Conservation (phyloP, 257 asterid species). For the Coffea eugenioides region DNA sequence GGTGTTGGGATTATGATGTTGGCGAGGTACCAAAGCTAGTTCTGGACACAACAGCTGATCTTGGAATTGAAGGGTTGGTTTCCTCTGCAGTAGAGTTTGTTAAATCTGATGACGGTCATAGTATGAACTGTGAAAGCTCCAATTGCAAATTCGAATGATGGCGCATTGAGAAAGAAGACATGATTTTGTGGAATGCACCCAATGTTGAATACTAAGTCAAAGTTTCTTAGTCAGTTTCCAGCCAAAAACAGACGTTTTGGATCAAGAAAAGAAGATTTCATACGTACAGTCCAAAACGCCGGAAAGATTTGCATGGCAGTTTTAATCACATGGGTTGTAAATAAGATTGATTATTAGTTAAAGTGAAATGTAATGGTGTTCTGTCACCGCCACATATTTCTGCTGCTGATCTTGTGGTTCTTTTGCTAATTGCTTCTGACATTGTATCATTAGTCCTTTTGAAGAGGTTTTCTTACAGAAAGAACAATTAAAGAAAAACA, state of each 20-base stretch:
- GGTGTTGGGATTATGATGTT: constrained; percentile 77
- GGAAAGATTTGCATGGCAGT: neutral
- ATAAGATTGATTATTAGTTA: neutral
- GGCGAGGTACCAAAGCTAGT: constrained; percentile 53
- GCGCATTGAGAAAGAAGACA: neutral
- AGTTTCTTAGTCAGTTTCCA: neutral
- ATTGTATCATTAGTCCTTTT: neutral
- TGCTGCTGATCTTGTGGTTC: neutral
- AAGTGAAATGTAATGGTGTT: neutral
- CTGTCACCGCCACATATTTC: neutral
- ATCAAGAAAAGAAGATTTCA: neutral
- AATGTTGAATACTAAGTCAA: neutral
- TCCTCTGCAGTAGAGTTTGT: constrained; percentile 37
- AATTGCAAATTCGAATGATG: neutral
- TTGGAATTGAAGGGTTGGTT: constrained; percentile 35
- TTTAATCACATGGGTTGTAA: neutral
- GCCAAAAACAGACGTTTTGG: neutral
- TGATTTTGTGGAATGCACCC: neutral
- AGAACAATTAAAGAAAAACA: neutral
- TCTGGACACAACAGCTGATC: constrained; percentile 55
- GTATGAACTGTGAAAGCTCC: neutral
- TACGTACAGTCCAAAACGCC: neutral
- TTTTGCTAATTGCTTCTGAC: neutral
- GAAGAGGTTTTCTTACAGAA: neutral
- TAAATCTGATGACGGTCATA: neutral